Conservation (phyloP, 2,329 filamentous ascomycete species). For the Aspergillus pseudoterreus region DNA sequence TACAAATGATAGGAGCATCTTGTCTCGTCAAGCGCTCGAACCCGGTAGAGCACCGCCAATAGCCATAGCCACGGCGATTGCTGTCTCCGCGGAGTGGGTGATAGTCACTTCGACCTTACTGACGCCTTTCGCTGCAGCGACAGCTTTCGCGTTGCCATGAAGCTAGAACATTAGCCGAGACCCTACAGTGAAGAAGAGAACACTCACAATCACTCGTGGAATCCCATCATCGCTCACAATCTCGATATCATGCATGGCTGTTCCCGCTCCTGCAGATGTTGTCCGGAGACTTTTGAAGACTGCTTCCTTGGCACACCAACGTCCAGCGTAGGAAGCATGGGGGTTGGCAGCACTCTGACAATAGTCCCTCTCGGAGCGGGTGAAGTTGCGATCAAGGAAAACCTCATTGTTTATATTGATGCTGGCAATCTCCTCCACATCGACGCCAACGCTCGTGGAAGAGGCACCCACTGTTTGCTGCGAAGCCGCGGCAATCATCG, state of each 20-base stretch:
- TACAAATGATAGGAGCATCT: neutral
- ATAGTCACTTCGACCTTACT: constrained; percentile 2
- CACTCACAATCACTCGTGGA: constrained; percentile 11
- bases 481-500: constrained; percentile 6
- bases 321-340: constrained; percentile 62
- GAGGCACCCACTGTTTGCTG: neutral
- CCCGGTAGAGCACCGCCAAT: neutral
- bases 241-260: constrained; percentile 16
- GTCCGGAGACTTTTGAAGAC: constrained; percentile 17
- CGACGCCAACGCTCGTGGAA: constrained; percentile 10
- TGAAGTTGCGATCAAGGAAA: constrained; percentile 94
- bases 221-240: constrained; percentile 9
- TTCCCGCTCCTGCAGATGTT: constrained; percentile 6
- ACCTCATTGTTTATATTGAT: constrained; percentile 91
- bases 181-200: neutral
- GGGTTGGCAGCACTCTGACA: constrained; percentile 74
- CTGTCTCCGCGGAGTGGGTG: constrained; percentile 1
- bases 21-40: neutral
- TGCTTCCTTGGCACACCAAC: constrained; percentile 89
- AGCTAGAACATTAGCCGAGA: constrained; percentile 1
- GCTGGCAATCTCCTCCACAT: constrained; percentile 68
- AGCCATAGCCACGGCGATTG: constrained; percentile 1
- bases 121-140: constrained; percentile 1
- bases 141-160: neutral
- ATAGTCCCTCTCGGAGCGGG: constrained; percentile 74